Evolutionary conservation across 208 protist genomes (phyloP).

Genomic region (Crithidia expoeki): DNA sequence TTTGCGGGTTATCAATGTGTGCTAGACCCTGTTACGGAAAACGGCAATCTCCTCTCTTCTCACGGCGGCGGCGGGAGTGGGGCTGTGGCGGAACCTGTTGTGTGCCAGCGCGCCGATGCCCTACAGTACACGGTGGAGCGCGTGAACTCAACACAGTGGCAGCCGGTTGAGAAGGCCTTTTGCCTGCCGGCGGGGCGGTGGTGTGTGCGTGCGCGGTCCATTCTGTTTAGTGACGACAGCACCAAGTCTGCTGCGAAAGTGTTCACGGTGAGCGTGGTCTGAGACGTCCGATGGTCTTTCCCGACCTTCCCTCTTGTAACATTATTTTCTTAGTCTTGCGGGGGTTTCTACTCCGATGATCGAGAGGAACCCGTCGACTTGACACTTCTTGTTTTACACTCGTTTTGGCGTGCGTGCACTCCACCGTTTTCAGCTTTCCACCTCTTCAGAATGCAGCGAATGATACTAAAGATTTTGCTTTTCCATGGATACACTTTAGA

Average conservation of each 20-base stretch:
- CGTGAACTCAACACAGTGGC: conserved; percentile 60
- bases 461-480: neutral
- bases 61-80: conserved; percentile 11
- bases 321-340: neutral
- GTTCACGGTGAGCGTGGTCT: conserved; percentile 66
- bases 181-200: conserved; percentile 75
- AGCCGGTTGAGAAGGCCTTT: conserved; percentile 46
- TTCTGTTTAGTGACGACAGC: conserved; percentile 34
- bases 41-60: conserved; percentile 8
- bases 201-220: conserved; percentile 72
- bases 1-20: conserved; percentile 18
- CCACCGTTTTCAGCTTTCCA: neutral
- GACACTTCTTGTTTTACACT: neutral
- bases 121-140: conserved; percentile 67
- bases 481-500: neutral
- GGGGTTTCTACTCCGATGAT: no score
- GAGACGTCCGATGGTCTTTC: neutral
- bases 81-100: conserved; percentile 11
- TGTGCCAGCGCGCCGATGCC: conserved; percentile 31
- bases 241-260: conserved; percentile 59
- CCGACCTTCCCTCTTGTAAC: conserved; percentile 1
- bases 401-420: neutral
- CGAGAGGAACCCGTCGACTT: no score
- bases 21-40: conserved; percentile 28
- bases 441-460: neutral